phyloP scores from a whole-genome alignment of 2,329 filamentous ascomycete genomes.

The Fusarium devonianum region DNA sequence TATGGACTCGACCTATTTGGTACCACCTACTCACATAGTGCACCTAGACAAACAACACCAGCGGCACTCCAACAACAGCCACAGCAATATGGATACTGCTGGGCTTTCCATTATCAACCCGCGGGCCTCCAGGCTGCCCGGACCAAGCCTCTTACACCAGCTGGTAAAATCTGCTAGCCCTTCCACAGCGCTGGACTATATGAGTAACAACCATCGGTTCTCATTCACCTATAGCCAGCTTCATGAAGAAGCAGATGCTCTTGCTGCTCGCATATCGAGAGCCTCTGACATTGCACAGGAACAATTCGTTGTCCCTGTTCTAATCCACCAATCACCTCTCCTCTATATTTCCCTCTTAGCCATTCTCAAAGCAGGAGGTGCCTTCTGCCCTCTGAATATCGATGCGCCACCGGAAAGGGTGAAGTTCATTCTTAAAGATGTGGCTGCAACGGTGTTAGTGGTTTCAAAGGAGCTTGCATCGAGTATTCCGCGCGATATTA shows the following conservation, averaged over 20 bases:
- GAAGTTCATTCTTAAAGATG: conserved; percentile 81
- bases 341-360: conserved; percentile 82
- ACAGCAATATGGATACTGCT: conserved; percentile 38
- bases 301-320: conserved; percentile 72
- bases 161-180: conserved; percentile 60
- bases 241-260: conserved; percentile 61
- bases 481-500: conserved; percentile 47
- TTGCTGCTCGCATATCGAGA: conserved; percentile 60
- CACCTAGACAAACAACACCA: conserved; percentile 1
- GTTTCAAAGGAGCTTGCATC: conserved; percentile 60
- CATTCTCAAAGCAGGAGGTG: conserved; percentile 80
- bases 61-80: conserved; percentile 3
- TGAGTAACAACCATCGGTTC: conserved; percentile 38
- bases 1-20: conserved; percentile 2
- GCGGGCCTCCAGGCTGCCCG: conserved; percentile 49
- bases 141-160: conserved; percentile 59
- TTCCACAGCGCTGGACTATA: conserved; percentile 45
- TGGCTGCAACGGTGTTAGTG: conserved; percentile 72
- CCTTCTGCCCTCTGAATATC: conserved; percentile 84
- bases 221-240: conserved; percentile 69
- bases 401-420: conserved; percentile 81
- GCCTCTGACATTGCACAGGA: conserved; percentile 9
- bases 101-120: conserved; percentile 57
- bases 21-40: conserved; percentile 5
- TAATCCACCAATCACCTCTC: conserved; percentile 77